A percentile compares a stretch with the other conserved stretches of the same genome.
Conservation (phyloP, 2,329 filamentous ascomycete genomes). For the Monilinia vaccinii-corymbosi region DNA sequence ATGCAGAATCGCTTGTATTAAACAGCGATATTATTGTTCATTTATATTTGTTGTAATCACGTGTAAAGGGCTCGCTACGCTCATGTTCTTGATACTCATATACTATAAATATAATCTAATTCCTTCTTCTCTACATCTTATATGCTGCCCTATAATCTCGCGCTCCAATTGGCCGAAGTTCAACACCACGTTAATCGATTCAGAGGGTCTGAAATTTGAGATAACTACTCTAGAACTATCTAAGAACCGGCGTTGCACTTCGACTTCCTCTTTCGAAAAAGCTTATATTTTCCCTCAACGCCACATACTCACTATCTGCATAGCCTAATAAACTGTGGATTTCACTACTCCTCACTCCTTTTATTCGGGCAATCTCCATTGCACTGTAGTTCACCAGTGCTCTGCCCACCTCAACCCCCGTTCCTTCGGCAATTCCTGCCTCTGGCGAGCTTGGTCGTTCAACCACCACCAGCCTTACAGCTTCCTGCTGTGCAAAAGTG, state of each 20-base stretch:
- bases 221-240: neutral
- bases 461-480: constrained; percentile 77
- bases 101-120: too few relatives aligned
- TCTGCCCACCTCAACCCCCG: constrained; percentile 67
- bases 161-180: too few relatives aligned
- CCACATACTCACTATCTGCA: constrained; percentile 90
- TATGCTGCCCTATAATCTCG: too few relatives aligned
- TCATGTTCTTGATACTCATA: too few relatives aligned
- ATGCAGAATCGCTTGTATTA: too few relatives aligned
- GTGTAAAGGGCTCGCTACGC: too few relatives aligned
- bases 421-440: constrained; percentile 41
- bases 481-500: constrained; percentile 83
- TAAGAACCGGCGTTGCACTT: constrained; percentile 11
- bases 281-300: constrained; percentile 78
- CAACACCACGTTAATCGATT: too few relatives aligned
- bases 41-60: too few relatives aligned
- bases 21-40: too few relatives aligned
- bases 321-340: constrained; percentile 78
- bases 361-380: constrained; percentile 72
- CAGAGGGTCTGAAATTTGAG: too few relatives aligned
- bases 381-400: constrained; percentile 92
- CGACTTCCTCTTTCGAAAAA: constrained; percentile 37
- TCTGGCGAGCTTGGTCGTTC: constrained; percentile 38
- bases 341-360: constrained; percentile 72
- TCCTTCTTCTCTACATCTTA: too few relatives aligned